Percentiles rank a stretch among this genome's conserved stretches.
Conservation (phyloP, 2,329 filamentous ascomycete genomes). For the Fonsecaea nubica region DNA sequence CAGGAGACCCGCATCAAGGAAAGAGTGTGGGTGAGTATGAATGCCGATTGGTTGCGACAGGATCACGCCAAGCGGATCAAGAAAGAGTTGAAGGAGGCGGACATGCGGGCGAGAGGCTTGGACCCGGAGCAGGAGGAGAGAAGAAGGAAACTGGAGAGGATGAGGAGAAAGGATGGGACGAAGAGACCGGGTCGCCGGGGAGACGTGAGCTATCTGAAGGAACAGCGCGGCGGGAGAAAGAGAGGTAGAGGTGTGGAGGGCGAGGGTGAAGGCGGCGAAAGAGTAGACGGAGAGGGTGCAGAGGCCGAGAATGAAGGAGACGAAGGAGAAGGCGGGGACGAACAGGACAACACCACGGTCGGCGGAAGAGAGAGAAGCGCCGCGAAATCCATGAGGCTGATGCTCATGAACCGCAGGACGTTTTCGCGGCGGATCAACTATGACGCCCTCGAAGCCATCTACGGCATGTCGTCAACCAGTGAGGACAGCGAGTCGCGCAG, state of each 20-base stretch:
- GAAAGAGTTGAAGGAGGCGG: conserved; percentile 67
- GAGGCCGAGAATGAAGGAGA: conserved; percentile 7
- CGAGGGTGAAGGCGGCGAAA: neutral
- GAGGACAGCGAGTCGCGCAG: conserved; percentile 23
- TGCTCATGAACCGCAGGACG: conserved; percentile 39
- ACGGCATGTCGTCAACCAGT: conserved; percentile 29
- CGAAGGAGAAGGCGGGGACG: conserved; percentile 10
- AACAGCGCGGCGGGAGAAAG: conserved; percentile 49
- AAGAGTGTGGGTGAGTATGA: conserved; percentile 90
- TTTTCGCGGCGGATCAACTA: conserved; percentile 40
- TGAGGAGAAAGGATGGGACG: conserved; percentile 54
- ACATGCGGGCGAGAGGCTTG: conserved; percentile 50
- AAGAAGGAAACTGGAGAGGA: conserved; percentile 43
- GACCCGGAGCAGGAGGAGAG: conserved; percentile 39
- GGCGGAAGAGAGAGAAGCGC: conserved; percentile 29
- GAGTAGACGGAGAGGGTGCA: conserved; percentile 11
- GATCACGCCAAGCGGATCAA: conserved; percentile 84
- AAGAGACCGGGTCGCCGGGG: conserved; percentile 56
- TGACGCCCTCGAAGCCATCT: conserved; percentile 36
- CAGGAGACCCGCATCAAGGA: conserved; percentile 84
- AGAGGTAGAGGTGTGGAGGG: conserved; percentile 9
- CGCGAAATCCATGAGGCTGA: conserved; percentile 35
- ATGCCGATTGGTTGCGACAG: conserved; percentile 88
- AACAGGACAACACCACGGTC: conserved; percentile 16
- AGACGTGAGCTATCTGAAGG: conserved; percentile 54